A percentile compares a stretch with the other conserved stretches of the same genome.
Evolutionary conservation across 140 eudicot species (phyloP).

Genomic region (Oenanthe javanica): DNA sequence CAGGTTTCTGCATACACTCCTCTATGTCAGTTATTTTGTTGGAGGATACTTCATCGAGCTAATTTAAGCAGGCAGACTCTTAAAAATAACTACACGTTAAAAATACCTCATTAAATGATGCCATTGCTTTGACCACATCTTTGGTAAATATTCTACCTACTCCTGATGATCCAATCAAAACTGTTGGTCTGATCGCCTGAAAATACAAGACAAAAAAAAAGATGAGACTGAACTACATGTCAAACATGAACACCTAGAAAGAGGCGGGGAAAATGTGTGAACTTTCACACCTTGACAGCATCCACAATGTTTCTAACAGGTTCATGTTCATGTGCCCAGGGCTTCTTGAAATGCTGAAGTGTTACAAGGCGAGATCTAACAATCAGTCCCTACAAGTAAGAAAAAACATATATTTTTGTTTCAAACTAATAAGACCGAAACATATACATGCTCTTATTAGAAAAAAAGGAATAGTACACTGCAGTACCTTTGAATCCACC

Average conservation of each 20-base stretch:
- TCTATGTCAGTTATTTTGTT: neutral
- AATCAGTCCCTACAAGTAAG: constrained; percentile 51
- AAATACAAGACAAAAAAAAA: neutral
- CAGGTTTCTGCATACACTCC: constrained; percentile 29
- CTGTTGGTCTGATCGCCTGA: constrained; percentile 78
- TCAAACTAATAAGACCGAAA: neutral
- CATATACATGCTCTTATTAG: neutral
- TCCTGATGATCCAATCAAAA: constrained; percentile 92
- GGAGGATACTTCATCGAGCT: neutral
- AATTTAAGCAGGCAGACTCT: neutral
- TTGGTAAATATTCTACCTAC: constrained; percentile 75
- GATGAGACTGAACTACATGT: neutral
- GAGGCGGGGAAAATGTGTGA: neutral
- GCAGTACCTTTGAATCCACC: constrained; percentile 83
- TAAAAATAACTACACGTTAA: constrained; percentile 27
- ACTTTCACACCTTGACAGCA: constrained; percentile 59
- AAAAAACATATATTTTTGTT: neutral
- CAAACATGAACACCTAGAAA: neutral
- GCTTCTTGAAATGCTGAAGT: constrained; percentile 80
- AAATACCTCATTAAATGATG: constrained; percentile 46
- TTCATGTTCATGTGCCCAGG: constrained; percentile 92
- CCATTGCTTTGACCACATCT: constrained; percentile 84
- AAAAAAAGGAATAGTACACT: neutral
- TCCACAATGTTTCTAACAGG: constrained; percentile 61
- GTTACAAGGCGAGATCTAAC: constrained; percentile 75